phyloP scores from a whole-genome alignment of 495 filamentous ascomycete species.

The Penicillium bialowiezense region DNA sequence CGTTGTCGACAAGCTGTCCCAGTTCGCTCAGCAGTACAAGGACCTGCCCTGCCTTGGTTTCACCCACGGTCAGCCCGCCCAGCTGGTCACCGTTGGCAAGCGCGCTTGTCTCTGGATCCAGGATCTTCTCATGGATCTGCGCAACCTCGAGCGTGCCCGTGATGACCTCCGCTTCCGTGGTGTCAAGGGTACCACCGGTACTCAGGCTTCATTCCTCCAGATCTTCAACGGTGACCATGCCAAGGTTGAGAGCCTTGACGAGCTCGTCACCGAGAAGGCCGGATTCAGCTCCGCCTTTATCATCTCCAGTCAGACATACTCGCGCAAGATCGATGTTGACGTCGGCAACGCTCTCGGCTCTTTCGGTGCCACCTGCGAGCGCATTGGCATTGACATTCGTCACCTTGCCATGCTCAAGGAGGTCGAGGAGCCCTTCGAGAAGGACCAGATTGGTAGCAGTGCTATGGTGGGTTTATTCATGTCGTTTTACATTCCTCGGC shows the following conservation, averaged over 20 bases:
- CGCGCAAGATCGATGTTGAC: conserved; percentile 80
- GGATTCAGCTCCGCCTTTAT: conserved; percentile 72
- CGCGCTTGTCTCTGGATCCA: conserved; percentile 78
- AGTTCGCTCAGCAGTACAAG: conserved; percentile 78
- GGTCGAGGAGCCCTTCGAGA: conserved; percentile 92
- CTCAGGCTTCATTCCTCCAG: conserved; percentile 75
- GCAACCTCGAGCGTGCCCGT: conserved; percentile 73
- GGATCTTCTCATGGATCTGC: conserved; percentile 83
- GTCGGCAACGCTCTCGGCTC: conserved; percentile 77
- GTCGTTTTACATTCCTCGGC: conserved; percentile 6
- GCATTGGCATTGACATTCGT: conserved; percentile 71
- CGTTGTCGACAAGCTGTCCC: conserved; percentile 74
- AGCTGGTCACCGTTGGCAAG: conserved; percentile 79
- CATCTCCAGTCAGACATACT: conserved; percentile 78
- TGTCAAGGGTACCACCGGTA: conserved; percentile 76
- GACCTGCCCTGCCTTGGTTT: conserved; percentile 63
- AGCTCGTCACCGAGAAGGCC: conserved; percentile 78
- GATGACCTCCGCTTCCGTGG: conserved; percentile 80
- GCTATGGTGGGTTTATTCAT: conserved; percentile 41
- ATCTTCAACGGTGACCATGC: conserved; percentile 77
- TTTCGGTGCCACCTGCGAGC: conserved; percentile 79
- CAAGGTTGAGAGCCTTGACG: conserved; percentile 72
- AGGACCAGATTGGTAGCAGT: conserved; percentile 51
- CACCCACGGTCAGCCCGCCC: conserved; percentile 81
- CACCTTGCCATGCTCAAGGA: conserved; percentile 78